phyloP scores from a whole-genome alignment of 345 rosid genomes.

The Jatropha curcas region DNA sequence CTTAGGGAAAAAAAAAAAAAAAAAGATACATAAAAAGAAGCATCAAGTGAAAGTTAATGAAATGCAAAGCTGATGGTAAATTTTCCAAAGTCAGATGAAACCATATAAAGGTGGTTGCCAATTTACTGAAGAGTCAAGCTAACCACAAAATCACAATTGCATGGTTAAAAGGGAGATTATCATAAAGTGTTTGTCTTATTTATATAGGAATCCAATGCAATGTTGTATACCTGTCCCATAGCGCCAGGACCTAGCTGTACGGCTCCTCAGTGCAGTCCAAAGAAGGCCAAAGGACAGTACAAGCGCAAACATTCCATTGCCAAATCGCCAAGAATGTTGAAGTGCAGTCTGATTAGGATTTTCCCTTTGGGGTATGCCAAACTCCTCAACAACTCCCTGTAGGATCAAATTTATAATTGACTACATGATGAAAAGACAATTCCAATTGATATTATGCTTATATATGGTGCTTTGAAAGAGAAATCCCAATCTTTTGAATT shows the following conservation, averaged over 20 bases:
- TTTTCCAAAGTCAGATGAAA: background rate
- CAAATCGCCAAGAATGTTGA: conserved; percentile 84
- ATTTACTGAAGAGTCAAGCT: conserved; percentile 8
- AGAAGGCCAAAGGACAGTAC: conserved; percentile 83
- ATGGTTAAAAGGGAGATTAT: background rate
- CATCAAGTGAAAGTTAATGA: background rate
- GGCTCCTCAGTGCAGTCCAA: conserved; percentile 67
- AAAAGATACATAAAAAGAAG: background rate
- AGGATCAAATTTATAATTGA: conserved; percentile 6
- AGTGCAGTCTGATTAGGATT: conserved; percentile 57
- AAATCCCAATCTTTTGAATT: background rate
- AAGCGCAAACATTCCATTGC: conserved; percentile 90
- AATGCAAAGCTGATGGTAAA: background rate
- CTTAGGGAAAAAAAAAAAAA: conserved; percentile 32
- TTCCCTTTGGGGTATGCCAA: conserved; percentile 74
- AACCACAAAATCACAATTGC: background rate
- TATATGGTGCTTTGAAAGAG: background rate
- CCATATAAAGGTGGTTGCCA: background rate
- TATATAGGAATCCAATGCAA: background rate
- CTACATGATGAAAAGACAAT: background rate
- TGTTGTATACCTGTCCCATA: conserved; percentile 69
- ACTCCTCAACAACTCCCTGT: conserved; percentile 88
- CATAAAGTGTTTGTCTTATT: background rate
- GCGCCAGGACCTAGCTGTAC: conserved; percentile 87
- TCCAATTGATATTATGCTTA: background rate